Evolutionary conservation across 177 flowering plant genomes (phyloP), one percentile per base, ranked within the genome.

Genomic region (Vitis hybrid): DNA sequence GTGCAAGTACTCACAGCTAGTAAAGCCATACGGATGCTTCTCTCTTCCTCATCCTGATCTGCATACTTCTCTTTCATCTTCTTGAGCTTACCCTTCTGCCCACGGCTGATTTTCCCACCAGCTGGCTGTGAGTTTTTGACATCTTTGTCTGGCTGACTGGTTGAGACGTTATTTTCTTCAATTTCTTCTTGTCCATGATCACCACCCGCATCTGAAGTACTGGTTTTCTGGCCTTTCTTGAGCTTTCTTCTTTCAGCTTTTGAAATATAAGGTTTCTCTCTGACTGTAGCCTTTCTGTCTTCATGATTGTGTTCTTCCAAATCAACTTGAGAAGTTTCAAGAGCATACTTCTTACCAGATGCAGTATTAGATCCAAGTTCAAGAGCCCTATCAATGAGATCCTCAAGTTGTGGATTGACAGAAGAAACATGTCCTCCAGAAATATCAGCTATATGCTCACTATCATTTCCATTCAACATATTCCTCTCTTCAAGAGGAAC

Each of bases 41-140:
- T 85, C 73, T 94, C 99, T 77, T 93, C 98, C 76, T 93, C 98
- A 79, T 94, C 99, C 71, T 94, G 99, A 77, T 94, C 88, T 8
- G 89, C 90, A 80, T 94, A 94, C 76, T 91, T 94, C 71, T 94
- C 97, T 80, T 93, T 94, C 70, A 94, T 91, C 80, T 90, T 94
- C 84, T 94, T 94, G 51, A 94, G 91, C 76, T 93, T 94, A 14
- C 93, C 79, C 77, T 72, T 89, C 77, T 93, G 97, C 48, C 98
- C 99, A 72, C 98, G 97, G 53, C 81, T 79, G 59, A 81, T 51
- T 81, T 93, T 93, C 61, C 86, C 92, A 76, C 78, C 76, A 74
- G 73, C 74, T 51, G 84, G 82, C 71, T 70, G 80, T 11, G 55
- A 63, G 60, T 67, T 83, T 62, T 79, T 73, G 63, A 67, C 74